phyloP scores from a whole-genome alignment of 2,329 filamentous ascomycete genomes.

The Hypoxylon sp. region DNA sequence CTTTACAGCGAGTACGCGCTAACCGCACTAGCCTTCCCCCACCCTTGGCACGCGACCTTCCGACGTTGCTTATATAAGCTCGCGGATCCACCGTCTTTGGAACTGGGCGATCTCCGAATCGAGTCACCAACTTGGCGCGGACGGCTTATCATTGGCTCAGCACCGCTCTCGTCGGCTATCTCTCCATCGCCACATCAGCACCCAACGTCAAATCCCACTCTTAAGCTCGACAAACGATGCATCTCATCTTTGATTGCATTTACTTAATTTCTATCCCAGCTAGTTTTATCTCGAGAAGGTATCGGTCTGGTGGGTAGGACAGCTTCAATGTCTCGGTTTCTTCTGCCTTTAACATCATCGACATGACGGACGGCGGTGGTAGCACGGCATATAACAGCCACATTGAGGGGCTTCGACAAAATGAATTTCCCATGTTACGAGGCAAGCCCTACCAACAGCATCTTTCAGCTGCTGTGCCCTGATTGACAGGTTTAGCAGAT shows the following conservation, averaged over 20 bases:
- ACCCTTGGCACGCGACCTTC: slow-evolving; percentile 15
- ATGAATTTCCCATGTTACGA: slow-evolving; percentile 79
- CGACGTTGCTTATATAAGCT: slow-evolving; percentile 12
- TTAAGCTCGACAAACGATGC: slow-evolving; percentile 22
- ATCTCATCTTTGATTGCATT: slow-evolving; percentile 7
- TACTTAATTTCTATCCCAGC: slow-evolving; percentile 16
- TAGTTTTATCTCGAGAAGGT: slow-evolving; percentile 9
- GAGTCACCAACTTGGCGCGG: slow-evolving; percentile 21
- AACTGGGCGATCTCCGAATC: slow-evolving; percentile 42
- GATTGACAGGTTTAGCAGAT: slow-evolving; percentile 61
- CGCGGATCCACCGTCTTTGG: slow-evolving; percentile 20
- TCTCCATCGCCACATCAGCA: slow-evolving; percentile 31
- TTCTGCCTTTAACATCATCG: slow-evolving; percentile 41
- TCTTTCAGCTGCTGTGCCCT: neutral
- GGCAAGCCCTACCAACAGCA: slow-evolving; percentile 59
- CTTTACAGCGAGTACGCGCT: neutral
- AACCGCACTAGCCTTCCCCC: slow-evolving; percentile 30
- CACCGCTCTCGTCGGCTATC: slow-evolving; percentile 10
- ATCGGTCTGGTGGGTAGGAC: slow-evolving; percentile 27
- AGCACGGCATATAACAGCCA: slow-evolving; percentile 67
- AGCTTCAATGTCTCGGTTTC: slow-evolving; percentile 40
- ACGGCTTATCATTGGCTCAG: slow-evolving; percentile 24
- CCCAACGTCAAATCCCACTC: slow-evolving; percentile 30
- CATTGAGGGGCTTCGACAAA: slow-evolving; percentile 71
- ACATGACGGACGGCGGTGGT: slow-evolving; percentile 51